phyloP scores from a whole-genome alignment of 1,139 yeast genomes.

The Scheffersomyces parashehatae region DNA sequence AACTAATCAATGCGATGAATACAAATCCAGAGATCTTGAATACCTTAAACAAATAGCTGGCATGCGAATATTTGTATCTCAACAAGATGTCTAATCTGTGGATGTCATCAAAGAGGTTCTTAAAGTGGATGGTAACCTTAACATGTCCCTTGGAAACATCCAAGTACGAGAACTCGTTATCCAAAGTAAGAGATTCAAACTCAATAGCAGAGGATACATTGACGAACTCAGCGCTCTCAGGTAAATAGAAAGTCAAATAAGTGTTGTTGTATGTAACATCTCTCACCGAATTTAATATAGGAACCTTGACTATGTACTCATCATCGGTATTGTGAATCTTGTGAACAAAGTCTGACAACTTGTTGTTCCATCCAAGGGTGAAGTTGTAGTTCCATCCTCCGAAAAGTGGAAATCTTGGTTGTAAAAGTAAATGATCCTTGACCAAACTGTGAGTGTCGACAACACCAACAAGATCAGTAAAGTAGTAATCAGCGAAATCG shows the following conservation, averaged over 20 bases:
- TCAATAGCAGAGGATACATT: slow-evolving; percentile 61
- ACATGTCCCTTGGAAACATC: slow-evolving; percentile 82
- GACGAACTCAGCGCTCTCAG: slow-evolving; percentile 78
- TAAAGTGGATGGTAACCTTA: slow-evolving; percentile 62
- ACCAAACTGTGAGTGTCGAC: slow-evolving; percentile 76
- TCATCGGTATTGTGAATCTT: slow-evolving; percentile 40
- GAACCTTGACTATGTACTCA: slow-evolving; percentile 64
- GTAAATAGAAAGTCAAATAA: slow-evolving; percentile 66
- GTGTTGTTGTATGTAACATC: slow-evolving; percentile 70
- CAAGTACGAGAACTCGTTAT: slow-evolving; percentile 62
- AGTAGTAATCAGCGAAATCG: slow-evolving; percentile 64
- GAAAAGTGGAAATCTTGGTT: slow-evolving; percentile 89
- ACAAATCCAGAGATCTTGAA: slow-evolving; percentile 63
- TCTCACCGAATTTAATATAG: slow-evolving; percentile 70
- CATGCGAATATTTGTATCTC: slow-evolving; percentile 59
- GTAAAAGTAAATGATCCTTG: slow-evolving; percentile 54
- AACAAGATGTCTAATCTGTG: slow-evolving; percentile 57
- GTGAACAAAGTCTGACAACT: slow-evolving; percentile 54
- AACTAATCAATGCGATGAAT: slow-evolving; percentile 60
- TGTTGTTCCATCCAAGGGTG: slow-evolving; percentile 87
- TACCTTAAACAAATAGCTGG: slow-evolving; percentile 64
- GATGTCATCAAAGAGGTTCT: slow-evolving; percentile 72
- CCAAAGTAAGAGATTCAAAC: slow-evolving; percentile 33
- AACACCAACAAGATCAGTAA: slow-evolving; percentile 87
- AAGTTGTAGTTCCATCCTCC: slow-evolving; percentile 97